A percentile compares a stretch with the other conserved stretches of the same genome.
Evolutionary conservation across 257 asterid genomes (phyloP).

Genomic region (Primulina huaijiensis): DNA sequence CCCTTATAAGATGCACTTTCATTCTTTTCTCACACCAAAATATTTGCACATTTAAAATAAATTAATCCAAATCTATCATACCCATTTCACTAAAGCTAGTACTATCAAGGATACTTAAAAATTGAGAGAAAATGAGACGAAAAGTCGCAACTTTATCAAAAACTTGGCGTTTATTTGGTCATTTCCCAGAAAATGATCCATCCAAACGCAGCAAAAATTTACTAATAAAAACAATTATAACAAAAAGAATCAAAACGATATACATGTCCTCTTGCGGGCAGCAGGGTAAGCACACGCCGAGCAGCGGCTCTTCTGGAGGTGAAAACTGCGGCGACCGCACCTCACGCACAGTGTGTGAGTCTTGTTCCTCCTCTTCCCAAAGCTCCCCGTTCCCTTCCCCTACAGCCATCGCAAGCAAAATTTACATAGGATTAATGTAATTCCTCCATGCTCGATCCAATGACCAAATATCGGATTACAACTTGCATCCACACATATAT

Average conservation of each 20-base stretch:
- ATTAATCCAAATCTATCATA: not conserved
- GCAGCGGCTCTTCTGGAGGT: slow-evolving; percentile 39
- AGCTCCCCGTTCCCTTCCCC: slow-evolving; percentile 47
- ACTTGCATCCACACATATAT: not conserved
- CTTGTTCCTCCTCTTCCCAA: slow-evolving; percentile 41
- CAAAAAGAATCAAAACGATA: not conserved
- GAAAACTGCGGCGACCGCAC: slow-evolving; percentile 38
- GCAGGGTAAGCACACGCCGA: slow-evolving; percentile 40
- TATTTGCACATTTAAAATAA: not conserved
- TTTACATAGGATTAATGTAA: not conserved
- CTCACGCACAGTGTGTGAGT: slow-evolving; percentile 36
- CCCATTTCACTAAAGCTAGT: no score
- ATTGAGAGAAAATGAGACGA: not conserved
- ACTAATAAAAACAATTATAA: no score
- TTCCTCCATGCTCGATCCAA: not conserved
- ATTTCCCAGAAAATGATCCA: not conserved
- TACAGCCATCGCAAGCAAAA: not conserved
- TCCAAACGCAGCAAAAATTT: not conserved
- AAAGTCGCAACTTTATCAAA: not conserved
- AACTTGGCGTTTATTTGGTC: not conserved
- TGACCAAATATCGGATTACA: not conserved
- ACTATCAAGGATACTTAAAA: not conserved
- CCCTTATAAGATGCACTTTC: not conserved
- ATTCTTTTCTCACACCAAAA: not conserved
- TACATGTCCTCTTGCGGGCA: slow-evolving; percentile 32